A percentile compares a stretch with the other conserved stretches of the same genome.
Evolutionary conservation across 164 flowering plant species (phyloP).

Genomic region (Tinospora cordifolia): DNA sequence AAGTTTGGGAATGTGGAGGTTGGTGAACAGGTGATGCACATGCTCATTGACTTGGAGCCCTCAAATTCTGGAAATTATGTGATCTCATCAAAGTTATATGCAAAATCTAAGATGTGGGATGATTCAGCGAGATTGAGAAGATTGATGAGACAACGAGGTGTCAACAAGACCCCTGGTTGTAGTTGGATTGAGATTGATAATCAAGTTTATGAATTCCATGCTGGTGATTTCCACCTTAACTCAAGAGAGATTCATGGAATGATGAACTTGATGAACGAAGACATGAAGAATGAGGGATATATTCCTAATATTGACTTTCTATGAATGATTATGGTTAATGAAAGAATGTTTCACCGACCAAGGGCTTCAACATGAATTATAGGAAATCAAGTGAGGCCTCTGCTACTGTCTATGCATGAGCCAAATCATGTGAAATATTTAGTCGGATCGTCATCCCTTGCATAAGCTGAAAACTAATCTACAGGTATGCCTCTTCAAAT

Average conservation of each 20-base stretch:
- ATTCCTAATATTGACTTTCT: neutral
- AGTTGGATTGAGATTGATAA: constrained; percentile 1
- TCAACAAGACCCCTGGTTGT: neutral
- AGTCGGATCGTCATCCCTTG: no score
- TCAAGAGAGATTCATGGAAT: neutral
- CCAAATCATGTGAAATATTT: no score
- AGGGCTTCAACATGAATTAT: neutral
- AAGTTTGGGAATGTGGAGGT: constrained; percentile 1
- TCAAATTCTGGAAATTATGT: constrained; percentile 1
- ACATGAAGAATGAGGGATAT: neutral
- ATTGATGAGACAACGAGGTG: neutral
- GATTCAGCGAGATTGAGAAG: neutral
- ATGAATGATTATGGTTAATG: neutral
- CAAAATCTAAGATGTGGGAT: constrained; percentile 1
- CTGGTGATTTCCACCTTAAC: neutral
- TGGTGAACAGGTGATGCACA: constrained; percentile 2
- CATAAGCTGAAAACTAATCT: neutral
- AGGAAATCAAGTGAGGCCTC: neutral
- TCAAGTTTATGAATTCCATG: neutral
- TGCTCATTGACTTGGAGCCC: constrained; percentile 2
- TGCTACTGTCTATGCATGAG: neutral
- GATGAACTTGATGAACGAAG: neutral
- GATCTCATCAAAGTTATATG: constrained; percentile 1
- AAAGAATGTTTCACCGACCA: neutral
- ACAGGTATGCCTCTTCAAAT: neutral